These are phyloP conservation scores for Podaxis sp. DNA, from an alignment of 768 basidiomycete species.

Conservation along the genomic window DNA sequence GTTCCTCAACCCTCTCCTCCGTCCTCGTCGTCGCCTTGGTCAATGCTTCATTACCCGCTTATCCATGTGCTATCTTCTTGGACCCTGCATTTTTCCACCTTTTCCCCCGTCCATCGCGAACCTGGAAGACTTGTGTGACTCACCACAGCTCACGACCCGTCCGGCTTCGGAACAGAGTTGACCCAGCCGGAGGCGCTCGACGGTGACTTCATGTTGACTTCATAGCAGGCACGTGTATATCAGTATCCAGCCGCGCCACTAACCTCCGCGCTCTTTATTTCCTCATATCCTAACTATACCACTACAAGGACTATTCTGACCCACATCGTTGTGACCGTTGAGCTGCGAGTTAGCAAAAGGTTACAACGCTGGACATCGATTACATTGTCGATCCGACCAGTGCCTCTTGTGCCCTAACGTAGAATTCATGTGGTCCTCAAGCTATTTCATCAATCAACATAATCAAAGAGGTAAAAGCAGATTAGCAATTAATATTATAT, in stretches of 20 bases:
- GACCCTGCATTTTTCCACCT: neutral
- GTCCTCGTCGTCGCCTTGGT: neutral
- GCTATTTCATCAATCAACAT: neutral
- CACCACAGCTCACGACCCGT: neutral
- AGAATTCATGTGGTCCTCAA: neutral
- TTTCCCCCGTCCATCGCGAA: conserved; percentile 1
- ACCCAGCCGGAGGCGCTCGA: neutral
- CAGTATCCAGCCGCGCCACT: too few species aligned
- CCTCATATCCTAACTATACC: neutral
- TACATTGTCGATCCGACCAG: neutral
- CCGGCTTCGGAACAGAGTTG: neutral
- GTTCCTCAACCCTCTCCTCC: neutral
- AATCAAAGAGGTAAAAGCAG: neutral
- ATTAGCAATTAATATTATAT: conserved; percentile 3
- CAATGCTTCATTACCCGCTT: neutral
- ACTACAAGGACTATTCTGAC: neutral
- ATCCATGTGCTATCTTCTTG: neutral
- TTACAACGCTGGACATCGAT: neutral
- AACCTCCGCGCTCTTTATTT: neutral
- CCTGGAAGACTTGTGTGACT: neutral
- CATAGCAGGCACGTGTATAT: too few species aligned
- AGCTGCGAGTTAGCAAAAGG: neutral
- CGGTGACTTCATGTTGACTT: too few species aligned
- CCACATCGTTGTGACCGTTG: neutral
- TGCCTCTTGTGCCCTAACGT: neutral